Evolutionary conservation across 2,329 filamentous ascomycete species (phyloP).

Genomic region (Arthrobotrys pseudoclavata): DNA sequence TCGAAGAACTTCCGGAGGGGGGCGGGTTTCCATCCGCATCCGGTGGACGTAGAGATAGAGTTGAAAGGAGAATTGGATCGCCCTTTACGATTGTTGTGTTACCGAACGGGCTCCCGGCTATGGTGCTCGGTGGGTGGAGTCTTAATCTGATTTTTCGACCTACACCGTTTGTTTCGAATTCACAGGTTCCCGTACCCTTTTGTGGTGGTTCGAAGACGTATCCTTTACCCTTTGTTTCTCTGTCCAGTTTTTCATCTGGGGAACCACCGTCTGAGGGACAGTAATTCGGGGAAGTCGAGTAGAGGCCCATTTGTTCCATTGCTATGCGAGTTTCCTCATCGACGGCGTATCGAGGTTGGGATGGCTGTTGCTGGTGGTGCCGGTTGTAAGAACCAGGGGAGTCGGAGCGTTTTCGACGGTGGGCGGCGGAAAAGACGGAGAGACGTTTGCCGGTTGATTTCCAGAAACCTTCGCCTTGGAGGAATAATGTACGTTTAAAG

Average conservation of each 20-base stretch:
- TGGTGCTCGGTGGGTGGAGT: slow-evolving; percentile 40
- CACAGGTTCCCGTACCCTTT: slow-evolving; percentile 42
- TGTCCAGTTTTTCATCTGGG: slow-evolving; percentile 2
- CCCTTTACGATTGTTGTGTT: slow-evolving; percentile 24
- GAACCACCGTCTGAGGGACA: neutral
- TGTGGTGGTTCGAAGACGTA: slow-evolving; percentile 53
- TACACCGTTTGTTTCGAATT: slow-evolving; percentile 55
- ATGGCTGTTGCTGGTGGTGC: neutral
- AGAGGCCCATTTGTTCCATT: slow-evolving; percentile 56
- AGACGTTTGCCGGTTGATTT: slow-evolving; percentile 55
- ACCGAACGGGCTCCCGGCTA: slow-evolving; percentile 51
- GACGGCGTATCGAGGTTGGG: slow-evolving; percentile 18
- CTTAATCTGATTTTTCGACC: slow-evolving; percentile 51
- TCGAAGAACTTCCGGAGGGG: slow-evolving; percentile 7
- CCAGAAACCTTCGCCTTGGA: slow-evolving; percentile 59
- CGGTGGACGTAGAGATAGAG: slow-evolving; percentile 51
- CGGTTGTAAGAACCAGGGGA: neutral
- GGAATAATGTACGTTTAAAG: slow-evolving; percentile 50
- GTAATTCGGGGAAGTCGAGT: slow-evolving; percentile 14
- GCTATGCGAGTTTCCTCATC: slow-evolving; percentile 50
- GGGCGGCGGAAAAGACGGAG: slow-evolving; percentile 33
- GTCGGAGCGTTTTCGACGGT: slow-evolving; percentile 45
- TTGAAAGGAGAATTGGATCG: slow-evolving; percentile 51
- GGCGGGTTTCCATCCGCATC: slow-evolving; percentile 29
- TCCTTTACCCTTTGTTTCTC: slow-evolving; percentile 56